These are phyloP conservation scores for Xylariaceae sp. DNA, from an alignment of 2,329 filamentous ascomycete species.

Conservation along the genomic window DNA sequence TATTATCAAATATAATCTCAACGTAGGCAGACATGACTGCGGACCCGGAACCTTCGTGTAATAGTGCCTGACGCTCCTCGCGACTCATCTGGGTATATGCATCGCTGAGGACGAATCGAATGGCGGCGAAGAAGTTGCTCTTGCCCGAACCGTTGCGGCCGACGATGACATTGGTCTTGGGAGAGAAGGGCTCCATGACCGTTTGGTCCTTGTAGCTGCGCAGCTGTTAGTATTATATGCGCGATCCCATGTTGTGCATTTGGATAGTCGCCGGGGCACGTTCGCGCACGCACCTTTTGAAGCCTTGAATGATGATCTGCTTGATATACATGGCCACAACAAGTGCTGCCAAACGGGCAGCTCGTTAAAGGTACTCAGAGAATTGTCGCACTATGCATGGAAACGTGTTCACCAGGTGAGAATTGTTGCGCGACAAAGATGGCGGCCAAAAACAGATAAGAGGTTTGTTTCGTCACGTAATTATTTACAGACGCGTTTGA, in stretches of 20 bases:
- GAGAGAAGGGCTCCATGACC: slow-evolving; percentile 95
- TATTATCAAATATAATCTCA: slow-evolving; percentile 98
- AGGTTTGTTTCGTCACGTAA: slow-evolving; percentile 24
- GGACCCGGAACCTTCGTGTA: slow-evolving; percentile 97
- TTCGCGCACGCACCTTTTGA: slow-evolving; percentile 70
- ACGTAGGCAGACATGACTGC: slow-evolving; percentile 99
- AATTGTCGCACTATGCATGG: slow-evolving; percentile 22
- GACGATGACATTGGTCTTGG: slow-evolving; percentile 96
- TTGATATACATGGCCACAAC: slow-evolving; percentile 84
- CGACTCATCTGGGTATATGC: slow-evolving; percentile 93
- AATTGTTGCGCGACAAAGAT: slow-evolving; percentile 19
- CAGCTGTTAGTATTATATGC: slow-evolving; percentile 23
- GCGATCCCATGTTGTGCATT: slow-evolving; percentile 14
- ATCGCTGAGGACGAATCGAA: slow-evolving; percentile 97
- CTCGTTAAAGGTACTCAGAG: slow-evolving; percentile 25
- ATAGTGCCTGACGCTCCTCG: slow-evolving; percentile 88
- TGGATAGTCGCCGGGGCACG: background rate
- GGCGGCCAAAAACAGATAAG: slow-evolving; percentile 8
- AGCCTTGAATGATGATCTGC: slow-evolving; percentile 99
- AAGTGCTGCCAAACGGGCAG: slow-evolving; percentile 33
- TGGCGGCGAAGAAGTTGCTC: slow-evolving; percentile 99
- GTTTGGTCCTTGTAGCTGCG: slow-evolving; percentile 97
- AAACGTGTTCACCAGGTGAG: background rate
- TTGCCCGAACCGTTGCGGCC: slow-evolving; percentile 98
- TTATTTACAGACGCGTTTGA: slow-evolving; percentile 27